phyloP scores from a whole-genome alignment of 805 yeast genomes.

The Ogataea pignaliae region DNA sequence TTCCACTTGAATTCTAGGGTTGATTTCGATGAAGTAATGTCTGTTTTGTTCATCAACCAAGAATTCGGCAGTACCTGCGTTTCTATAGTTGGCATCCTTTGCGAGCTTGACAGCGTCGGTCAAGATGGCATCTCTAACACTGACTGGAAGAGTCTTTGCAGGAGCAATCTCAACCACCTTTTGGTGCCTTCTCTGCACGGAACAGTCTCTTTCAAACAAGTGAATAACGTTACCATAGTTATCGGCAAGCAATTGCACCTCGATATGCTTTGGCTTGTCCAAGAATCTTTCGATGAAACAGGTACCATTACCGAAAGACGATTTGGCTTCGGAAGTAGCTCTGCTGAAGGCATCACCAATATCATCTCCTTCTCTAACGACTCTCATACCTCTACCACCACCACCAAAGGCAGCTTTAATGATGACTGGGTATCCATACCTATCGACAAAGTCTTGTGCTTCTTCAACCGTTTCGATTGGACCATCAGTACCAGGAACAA shows the following conservation, averaged over 20 bases:
- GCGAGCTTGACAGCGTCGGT: constrained; percentile 95
- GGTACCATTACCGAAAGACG: constrained; percentile 98
- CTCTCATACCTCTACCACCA: constrained; percentile 99
- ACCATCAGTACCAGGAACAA: constrained; percentile 97
- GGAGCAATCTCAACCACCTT: constrained; percentile 99
- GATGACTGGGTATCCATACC: constrained; percentile 93
- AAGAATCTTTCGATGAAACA: constrained; percentile 95
- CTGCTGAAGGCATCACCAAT: constrained; percentile 87
- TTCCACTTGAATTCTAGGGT: constrained; percentile 98
- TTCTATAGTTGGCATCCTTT: constrained; percentile 80
- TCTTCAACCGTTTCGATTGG: constrained; percentile 80
- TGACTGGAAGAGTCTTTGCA: constrained; percentile 79
- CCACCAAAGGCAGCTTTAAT: constrained; percentile 99
- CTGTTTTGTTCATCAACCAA: constrained; percentile 89
- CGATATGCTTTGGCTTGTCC: constrained; percentile 95
- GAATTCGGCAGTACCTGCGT: constrained; percentile 98
- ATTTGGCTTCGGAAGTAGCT: constrained; percentile 89
- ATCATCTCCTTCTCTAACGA: constrained; percentile 93
- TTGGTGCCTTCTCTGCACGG: constrained; percentile 99
- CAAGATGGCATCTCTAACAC: constrained; percentile 86
- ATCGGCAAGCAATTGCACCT: constrained; percentile 94
- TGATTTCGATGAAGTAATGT: constrained; percentile 96
- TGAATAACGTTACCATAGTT: constrained; percentile 92
- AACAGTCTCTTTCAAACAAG: constrained; percentile 95
- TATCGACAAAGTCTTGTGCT: constrained; percentile 71